Percentiles rank a stretch among this genome's conserved stretches.
These are phyloP conservation scores for Lunasporangiospora selenospora DNA, from an alignment of 192 early-diverging fungal genomes.

Conservation along the genomic window DNA sequence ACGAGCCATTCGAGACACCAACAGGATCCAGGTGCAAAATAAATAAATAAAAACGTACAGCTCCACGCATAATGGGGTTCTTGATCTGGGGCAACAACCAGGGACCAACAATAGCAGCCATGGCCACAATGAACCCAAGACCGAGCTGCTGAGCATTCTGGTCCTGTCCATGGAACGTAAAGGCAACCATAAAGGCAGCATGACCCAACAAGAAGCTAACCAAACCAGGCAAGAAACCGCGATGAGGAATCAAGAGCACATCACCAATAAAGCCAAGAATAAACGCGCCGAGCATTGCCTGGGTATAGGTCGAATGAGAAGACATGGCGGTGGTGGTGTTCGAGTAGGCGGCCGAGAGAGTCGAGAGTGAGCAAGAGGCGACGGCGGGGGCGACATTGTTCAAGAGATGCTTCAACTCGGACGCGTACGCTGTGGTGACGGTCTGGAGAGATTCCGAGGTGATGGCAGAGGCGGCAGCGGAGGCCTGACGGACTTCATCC, in stretches of 20 bases:
- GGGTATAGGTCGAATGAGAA: conserved; percentile 25
- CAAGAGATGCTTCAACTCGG: conserved; percentile 17
- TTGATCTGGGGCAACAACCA: conserved; percentile 48
- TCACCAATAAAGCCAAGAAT: conserved; percentile 30
- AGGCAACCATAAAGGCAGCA: conserved; percentile 42
- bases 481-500: background rate
- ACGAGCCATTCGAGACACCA: background rate
- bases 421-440: conserved; percentile 6
- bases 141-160: conserved; percentile 6
- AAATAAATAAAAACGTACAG: conserved; percentile 10
- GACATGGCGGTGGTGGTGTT: background rate
- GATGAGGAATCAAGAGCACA: conserved; percentile 26
- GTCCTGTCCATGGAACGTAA: conserved; percentile 45
- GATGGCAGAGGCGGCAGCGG: too few species aligned
- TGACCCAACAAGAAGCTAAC: conserved; percentile 33
- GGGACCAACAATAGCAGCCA: conserved; percentile 27
- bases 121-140: conserved; percentile 14
- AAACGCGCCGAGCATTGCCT: conserved; percentile 36
- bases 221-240: conserved; percentile 39
- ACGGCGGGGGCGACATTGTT: conserved; percentile 17
- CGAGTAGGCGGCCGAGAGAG: background rate
- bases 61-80: conserved; percentile 40
- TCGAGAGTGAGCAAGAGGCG: background rate
- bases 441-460: too few species aligned
- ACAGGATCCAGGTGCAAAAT: background rate